Percentiles rank a stretch among this genome's conserved stretches.
These are phyloP conservation scores for Cyamopsis tetragonoloba DNA, from an alignment of 306 rosid genomes.

Conservation along the genomic window DNA sequence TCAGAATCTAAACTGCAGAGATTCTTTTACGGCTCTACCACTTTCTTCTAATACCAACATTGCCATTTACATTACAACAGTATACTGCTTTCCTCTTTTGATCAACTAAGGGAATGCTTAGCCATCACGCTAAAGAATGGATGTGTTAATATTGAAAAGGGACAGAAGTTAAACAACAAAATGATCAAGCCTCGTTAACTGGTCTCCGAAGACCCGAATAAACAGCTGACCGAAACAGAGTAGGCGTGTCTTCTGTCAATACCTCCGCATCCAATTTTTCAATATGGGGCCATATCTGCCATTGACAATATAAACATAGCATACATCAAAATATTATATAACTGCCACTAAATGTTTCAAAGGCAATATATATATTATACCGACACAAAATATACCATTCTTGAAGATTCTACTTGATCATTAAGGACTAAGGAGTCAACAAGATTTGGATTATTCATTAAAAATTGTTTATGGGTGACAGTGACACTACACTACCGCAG, in stretches of 20 bases:
- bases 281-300: slow-evolving; percentile 86
- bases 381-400: background rate
- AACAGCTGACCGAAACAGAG: slow-evolving; percentile 59
- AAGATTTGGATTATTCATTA: background rate
- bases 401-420: background rate
- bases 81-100: slow-evolving; percentile 16
- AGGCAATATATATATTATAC: background rate
- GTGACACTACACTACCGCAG: background rate
- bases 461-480: background rate
- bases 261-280: slow-evolving; percentile 80
- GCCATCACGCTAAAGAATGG: slow-evolving; percentile 25
- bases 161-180: background rate
- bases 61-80: slow-evolving; percentile 31
- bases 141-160: background rate
- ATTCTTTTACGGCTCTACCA: too few relatives aligned
- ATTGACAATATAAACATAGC: slow-evolving; percentile 9
- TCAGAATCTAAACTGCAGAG: slow-evolving; percentile 13
- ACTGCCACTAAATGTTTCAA: background rate
- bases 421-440: background rate
- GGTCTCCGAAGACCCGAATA: slow-evolving; percentile 70
- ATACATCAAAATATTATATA: background rate
- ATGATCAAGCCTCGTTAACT: slow-evolving; percentile 35
- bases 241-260: slow-evolving; percentile 60
- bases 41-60: slow-evolving; percentile 11
- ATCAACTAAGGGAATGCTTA: slow-evolving; percentile 14